Percentiles rank a stretch among this genome's conserved stretches.
Conservation (phyloP, 208 protist species). For the Wallacemonas sp. region DNA sequence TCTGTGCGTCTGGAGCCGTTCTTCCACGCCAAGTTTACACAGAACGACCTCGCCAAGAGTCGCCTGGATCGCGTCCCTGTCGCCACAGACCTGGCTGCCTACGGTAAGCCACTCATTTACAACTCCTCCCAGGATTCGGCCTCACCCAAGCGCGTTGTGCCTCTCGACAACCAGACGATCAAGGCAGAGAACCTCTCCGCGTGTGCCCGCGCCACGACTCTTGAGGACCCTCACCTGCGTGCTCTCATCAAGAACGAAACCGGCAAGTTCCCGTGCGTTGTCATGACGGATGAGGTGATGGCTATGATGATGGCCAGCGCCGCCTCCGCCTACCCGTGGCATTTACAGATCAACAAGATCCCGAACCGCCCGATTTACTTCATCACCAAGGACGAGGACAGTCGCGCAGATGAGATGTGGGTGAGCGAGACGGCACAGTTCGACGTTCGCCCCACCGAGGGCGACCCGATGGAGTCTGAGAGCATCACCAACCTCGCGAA, state of each 20-base stretch:
- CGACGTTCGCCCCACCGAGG: conserved; percentile 58
- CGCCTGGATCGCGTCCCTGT: conserved; percentile 17
- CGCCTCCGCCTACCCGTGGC: conserved; percentile 83
- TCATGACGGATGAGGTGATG: conserved; percentile 82
- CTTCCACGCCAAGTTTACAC: conserved; percentile 31
- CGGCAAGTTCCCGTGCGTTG: conserved; percentile 50
- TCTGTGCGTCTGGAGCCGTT: conserved; percentile 3
- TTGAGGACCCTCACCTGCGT: conserved; percentile 52
- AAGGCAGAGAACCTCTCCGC: conserved; percentile 26
- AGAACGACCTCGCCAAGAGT: conserved; percentile 42
- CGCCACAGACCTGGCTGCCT: conserved; percentile 50
- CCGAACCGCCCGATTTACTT: conserved; percentile 53
- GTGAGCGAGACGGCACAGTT: conserved; percentile 74
- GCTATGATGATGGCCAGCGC: conserved; percentile 78
- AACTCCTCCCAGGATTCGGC: conserved; percentile 60
- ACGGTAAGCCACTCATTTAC: conserved; percentile 62
- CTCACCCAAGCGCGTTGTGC: conserved; percentile 35
- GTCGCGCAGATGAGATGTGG: conserved; percentile 62
- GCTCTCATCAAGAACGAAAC: conserved; percentile 37
- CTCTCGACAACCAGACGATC: conserved; percentile 46
- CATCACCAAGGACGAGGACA: conserved; percentile 51
- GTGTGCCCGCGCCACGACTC: conserved; percentile 40
- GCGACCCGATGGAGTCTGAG: conserved; percentile 46
- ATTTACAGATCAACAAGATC: conserved; percentile 63
- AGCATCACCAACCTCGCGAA: conserved; percentile 58